Evolutionary conservation across 73 alveolate species (phyloP).

Genomic region (Uronychia binucleata): DNA sequence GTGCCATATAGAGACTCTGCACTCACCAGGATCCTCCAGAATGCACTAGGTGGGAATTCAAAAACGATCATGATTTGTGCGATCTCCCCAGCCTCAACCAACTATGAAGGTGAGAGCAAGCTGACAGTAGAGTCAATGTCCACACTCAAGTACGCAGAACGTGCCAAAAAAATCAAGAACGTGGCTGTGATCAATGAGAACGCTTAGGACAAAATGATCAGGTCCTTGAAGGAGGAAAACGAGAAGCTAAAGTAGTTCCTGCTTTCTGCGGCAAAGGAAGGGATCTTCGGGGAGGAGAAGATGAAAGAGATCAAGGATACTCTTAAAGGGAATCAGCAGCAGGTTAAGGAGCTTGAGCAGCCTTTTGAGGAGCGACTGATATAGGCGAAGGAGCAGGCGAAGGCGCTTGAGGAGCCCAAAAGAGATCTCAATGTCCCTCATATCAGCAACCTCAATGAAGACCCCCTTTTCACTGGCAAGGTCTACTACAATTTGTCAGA

Average conservation of each 20-base stretch:
- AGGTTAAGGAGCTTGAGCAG: conserved; percentile 78
- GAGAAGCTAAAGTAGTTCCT: conserved; percentile 77
- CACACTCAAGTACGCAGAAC: conserved; percentile 97
- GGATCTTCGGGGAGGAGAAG: conserved; percentile 47
- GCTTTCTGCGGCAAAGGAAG: conserved; percentile 27
- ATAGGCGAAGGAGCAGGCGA: conserved; percentile 48
- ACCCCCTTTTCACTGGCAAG: conserved; percentile 88
- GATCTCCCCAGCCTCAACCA: conserved; percentile 95
- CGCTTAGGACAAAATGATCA: conserved; percentile 84
- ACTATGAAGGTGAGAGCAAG: conserved; percentile 69
- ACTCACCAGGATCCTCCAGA: conserved; percentile 94
- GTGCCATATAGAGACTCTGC: conserved; percentile 98
- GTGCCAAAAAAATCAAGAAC: conserved; percentile 86
- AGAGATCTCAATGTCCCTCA: conserved; percentile 66
- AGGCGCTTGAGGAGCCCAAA: conserved; percentile 24
- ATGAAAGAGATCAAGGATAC: conserved; percentile 68
- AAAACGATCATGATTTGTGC: conserved; percentile 99
- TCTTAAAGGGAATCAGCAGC: conserved; percentile 70
- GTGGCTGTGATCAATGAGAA: conserved; percentile 69
- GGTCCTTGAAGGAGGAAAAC: conserved; percentile 90
- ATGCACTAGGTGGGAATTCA: conserved; percentile 97
- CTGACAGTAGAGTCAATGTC: conserved; percentile 78
- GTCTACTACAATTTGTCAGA: conserved; percentile 72
- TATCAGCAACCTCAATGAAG: conserved; percentile 93
- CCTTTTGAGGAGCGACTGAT: conserved; percentile 71